Conservation (phyloP, 306 rosid species). For the Senna siamea region DNA sequence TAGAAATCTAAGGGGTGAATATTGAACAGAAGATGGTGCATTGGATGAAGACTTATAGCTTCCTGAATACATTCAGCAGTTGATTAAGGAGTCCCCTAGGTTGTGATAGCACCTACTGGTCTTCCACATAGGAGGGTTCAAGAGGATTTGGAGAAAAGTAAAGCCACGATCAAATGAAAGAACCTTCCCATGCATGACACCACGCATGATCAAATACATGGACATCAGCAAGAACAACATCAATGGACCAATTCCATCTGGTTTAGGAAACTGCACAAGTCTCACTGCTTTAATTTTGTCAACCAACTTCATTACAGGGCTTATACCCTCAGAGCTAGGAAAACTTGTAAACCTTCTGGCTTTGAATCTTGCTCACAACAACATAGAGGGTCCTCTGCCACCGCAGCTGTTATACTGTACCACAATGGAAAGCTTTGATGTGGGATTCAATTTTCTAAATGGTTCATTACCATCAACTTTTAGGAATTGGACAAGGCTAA, state of each 20-base stretch:
- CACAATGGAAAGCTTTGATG: conserved; percentile 56
- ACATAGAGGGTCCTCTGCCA: conserved; percentile 69
- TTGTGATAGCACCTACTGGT: too few species aligned
- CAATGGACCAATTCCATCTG: conserved; percentile 59
- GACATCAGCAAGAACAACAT: conserved; percentile 63
- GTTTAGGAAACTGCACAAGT: conserved; percentile 61
- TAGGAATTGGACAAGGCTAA: conserved; percentile 56
- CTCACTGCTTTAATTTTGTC: conserved; percentile 58
- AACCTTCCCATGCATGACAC: too few species aligned
- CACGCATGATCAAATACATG: conserved; percentile 45
- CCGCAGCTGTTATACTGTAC: conserved; percentile 60
- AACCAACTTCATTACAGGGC: conserved; percentile 54
- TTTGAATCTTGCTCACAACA: conserved; percentile 61
- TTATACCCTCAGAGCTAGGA: conserved; percentile 64
- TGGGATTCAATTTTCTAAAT: conserved; percentile 69
- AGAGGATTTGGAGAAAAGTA: too few species aligned
- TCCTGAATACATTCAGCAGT: too few species aligned
- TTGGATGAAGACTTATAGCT: too few species aligned
- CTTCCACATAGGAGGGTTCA: too few species aligned
- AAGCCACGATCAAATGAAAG: too few species aligned
- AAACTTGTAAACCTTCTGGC: conserved; percentile 54
- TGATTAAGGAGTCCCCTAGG: too few species aligned
- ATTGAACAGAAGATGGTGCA: too few species aligned
- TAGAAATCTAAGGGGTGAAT: too few species aligned
- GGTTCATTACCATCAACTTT: conserved; percentile 66